Percentiles rank a stretch among this genome's conserved stretches.
phyloP scores from a whole-genome alignment of 73 alveolate species.

The Symbiodinium natans region DNA sequence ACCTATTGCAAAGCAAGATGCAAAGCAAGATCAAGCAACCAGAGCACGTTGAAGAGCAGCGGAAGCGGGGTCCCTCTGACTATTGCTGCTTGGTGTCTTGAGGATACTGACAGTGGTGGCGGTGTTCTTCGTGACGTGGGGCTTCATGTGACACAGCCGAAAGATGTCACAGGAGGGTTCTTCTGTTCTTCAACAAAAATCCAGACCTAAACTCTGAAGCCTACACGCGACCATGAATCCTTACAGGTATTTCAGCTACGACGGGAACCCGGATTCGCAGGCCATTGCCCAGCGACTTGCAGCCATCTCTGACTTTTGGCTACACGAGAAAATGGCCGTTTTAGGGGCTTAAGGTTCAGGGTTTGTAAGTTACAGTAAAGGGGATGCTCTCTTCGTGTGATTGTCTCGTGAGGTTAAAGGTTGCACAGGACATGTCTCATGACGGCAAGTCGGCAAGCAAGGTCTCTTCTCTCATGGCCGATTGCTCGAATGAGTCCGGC shows the following conservation, averaged over 20 bases:
- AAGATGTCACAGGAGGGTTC: not conserved
- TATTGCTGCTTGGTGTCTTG: not conserved
- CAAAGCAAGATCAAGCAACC: too few species aligned
- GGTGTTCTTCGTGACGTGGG: conserved; percentile 36
- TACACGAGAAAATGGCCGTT: too few species aligned
- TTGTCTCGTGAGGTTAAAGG: not conserved
- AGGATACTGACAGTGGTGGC: conserved; percentile 2
- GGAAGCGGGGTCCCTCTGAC: too few species aligned
- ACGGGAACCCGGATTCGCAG: conserved; percentile 11
- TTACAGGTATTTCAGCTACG: conserved; percentile 37
- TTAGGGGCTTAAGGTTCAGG: too few species aligned
- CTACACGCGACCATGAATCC: not conserved
- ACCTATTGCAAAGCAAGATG: too few species aligned
- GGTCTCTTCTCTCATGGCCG: conserved; percentile 15
- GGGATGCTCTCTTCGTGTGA: too few species aligned
- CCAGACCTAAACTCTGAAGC: too few species aligned
- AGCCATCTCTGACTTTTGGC: conserved; percentile 23
- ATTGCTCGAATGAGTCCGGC: conserved; percentile 55
- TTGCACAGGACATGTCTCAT: not conserved
- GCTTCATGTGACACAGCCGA: conserved; percentile 22
- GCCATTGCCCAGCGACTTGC: conserved; percentile 71
- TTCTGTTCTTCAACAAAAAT: too few species aligned
- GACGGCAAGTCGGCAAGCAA: not conserved
- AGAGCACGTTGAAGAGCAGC: not conserved
- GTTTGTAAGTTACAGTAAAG: too few species aligned